Percentiles rank a stretch among this genome's conserved stretches.
Conservation (phyloP, 768 basidiomycete genomes). For the Boletus rufocinnamomeus region DNA sequence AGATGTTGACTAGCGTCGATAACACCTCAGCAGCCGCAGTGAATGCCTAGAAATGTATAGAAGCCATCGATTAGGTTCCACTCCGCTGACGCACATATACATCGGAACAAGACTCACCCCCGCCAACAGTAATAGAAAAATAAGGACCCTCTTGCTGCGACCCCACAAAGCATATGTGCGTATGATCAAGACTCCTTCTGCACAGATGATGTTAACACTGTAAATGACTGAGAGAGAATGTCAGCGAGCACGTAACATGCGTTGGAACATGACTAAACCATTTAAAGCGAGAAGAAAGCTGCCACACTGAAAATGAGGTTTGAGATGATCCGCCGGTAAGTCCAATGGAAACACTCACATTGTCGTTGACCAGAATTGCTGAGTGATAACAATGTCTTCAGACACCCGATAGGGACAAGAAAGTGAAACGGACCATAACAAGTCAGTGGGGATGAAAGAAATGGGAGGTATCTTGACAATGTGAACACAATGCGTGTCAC, state of each 20-base stretch:
- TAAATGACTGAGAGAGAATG: constrained; percentile 12
- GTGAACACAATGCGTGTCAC: constrained; percentile 20
- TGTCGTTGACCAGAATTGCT: constrained; percentile 10
- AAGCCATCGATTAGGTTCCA: neutral
- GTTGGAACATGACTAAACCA: constrained; percentile 6
- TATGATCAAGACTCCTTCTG: constrained; percentile 24
- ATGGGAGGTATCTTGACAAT: constrained; percentile 30
- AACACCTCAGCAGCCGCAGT: constrained; percentile 11
- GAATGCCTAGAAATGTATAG: neutral
- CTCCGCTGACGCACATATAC: neutral
- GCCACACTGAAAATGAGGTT: constrained; percentile 12
- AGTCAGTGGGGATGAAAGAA: constrained; percentile 17
- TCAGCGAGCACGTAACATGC: neutral
- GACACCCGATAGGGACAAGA: neutral
- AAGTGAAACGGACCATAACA: constrained; percentile 17
- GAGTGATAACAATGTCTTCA: neutral
- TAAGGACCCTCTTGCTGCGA: constrained; percentile 17
- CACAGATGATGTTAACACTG: constrained; percentile 11
- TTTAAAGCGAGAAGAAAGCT: constrained; percentile 17
- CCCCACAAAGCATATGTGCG: constrained; percentile 31
- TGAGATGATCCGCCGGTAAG: neutral
- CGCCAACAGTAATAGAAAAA: constrained; percentile 19
- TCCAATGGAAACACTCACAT: constrained; percentile 6
- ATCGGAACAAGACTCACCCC: constrained; percentile 13
- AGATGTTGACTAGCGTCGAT: constrained; percentile 2